Evolutionary conservation across 2,329 filamentous ascomycete genomes (phyloP), one percentile per base, ranked within the genome.

Genomic region (Lasiodiplodia sp.): DNA sequence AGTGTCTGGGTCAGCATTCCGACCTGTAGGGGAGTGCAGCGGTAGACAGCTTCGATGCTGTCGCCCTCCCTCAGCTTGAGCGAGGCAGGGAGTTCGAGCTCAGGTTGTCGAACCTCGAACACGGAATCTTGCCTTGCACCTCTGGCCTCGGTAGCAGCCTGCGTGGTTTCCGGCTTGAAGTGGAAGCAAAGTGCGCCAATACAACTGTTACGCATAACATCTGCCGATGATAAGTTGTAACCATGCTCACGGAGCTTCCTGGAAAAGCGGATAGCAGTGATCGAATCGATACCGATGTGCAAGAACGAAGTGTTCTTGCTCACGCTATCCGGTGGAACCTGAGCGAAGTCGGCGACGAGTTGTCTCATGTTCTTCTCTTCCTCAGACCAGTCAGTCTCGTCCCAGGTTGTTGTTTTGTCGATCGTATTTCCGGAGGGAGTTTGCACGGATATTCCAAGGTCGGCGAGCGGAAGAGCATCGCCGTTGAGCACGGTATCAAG

Each of bases 1-100:
- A 93, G 72, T 91, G 97, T 97, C 70, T 93, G 91, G 0, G 80
- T 78, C 72, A 83, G 78, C 6, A 83, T 73, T 10, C 78, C 78
- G 71, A 82, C 80, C 69, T 83, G 81, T 12, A 79, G 72, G 4
- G 81, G 78, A 3, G 80, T 82, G 68, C 81, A 83, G 37, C 79
- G 79, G 66, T 81, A 82, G 0, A 82, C 70, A 58, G 82, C 81
- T 60, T 81, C 78, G 6, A 83, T 73, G 0, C 68, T 66, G 6
- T 62, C 71, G 14, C 67, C 62, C 18, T 74, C 68, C 0, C 76
- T 69, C 23, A 56, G 18, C 14, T 56, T 44, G 7, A 62, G 34
- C n/a, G 55, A 62, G 11, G 47, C 31, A 16, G 66, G 66, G n/a
- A 63, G 21, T 16, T 68, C 23, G 5, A 68, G 16, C 37, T 44